Conservation (phyloP, 2,329 filamentous ascomycete genomes). For the Monilinia vaccinii-corymbosi region DNA sequence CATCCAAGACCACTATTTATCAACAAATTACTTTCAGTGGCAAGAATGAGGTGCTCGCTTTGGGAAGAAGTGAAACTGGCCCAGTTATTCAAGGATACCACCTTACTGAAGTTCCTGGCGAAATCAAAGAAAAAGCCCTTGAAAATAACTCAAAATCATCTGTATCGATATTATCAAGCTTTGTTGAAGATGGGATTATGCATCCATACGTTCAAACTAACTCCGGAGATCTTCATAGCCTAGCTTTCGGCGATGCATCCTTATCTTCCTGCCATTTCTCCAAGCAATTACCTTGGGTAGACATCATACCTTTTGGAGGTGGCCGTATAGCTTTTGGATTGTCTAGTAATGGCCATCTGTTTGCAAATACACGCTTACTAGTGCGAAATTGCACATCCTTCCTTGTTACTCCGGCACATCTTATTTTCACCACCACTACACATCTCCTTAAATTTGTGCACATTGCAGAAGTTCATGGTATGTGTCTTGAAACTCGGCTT, state of each 20-base stretch:
- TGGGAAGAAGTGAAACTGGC: slow-evolving; percentile 14
- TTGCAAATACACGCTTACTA: slow-evolving; percentile 64
- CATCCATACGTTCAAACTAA: slow-evolving; percentile 25
- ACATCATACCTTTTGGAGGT: slow-evolving; percentile 22
- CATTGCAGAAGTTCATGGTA: slow-evolving; percentile 56
- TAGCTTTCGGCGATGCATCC: slow-evolving; percentile 22
- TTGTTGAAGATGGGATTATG: slow-evolving; percentile 15
- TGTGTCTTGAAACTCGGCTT: slow-evolving; percentile 14
- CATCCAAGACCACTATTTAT: slow-evolving; percentile 13
- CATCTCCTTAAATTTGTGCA: slow-evolving; percentile 94
- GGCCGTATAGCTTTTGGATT: slow-evolving; percentile 43
- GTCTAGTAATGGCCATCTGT: slow-evolving; percentile 67
- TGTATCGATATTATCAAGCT: slow-evolving; percentile 23
- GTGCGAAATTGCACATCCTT: slow-evolving; percentile 91
- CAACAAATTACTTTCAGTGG: slow-evolving; percentile 26
- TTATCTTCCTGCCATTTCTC: slow-evolving; percentile 26
- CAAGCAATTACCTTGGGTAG: slow-evolving; percentile 28
- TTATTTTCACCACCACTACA: slow-evolving; percentile 87
- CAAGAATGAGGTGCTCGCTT: slow-evolving; percentile 18
- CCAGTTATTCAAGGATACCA: slow-evolving; percentile 19
- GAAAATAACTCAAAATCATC: slow-evolving; percentile 8
- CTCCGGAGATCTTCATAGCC: slow-evolving; percentile 24
- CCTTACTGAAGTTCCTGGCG: slow-evolving; percentile 24
- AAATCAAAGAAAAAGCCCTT: slow-evolving; percentile 19
- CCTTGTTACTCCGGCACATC: slow-evolving; percentile 66